A percentile compares a stretch with the other conserved stretches of the same genome.
phyloP scores from a whole-genome alignment of 495 filamentous ascomycete species.

The Cryomyces minteri region DNA sequence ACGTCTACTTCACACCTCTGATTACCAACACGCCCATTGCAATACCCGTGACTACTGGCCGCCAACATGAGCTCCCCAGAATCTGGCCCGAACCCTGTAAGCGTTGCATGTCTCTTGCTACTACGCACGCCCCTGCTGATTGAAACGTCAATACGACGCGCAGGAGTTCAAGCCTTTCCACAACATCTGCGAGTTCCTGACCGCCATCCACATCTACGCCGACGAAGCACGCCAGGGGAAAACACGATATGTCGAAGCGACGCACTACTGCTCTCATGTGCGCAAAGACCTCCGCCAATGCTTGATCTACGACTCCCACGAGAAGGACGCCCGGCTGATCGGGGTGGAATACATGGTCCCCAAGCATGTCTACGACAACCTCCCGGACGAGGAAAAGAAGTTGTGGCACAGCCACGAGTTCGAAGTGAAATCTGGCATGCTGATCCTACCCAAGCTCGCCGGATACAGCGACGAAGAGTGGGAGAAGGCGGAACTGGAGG shows the following conservation, averaged over 20 bases:
- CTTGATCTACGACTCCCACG: conserved; percentile 9
- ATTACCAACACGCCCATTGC: too few species aligned
- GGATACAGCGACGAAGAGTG: conserved; percentile 7
- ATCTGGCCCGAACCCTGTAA: too few species aligned
- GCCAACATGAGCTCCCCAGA: too few species aligned
- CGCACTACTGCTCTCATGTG: conserved; percentile 9
- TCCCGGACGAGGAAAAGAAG: conserved; percentile 6
- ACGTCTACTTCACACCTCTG: too few species aligned
- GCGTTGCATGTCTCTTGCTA: too few species aligned
- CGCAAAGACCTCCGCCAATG: conserved; percentile 10
- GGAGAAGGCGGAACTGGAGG: conserved; percentile 8
- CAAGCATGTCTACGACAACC: conserved; percentile 5
- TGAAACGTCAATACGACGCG: too few species aligned
- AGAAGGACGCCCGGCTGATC: conserved; percentile 7
- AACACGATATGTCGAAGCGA: conserved; percentile 5
- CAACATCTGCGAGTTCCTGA: too few species aligned
- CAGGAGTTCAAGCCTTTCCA: too few species aligned
- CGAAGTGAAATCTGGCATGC: conserved; percentile 11
- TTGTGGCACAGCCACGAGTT: conserved; percentile 12
- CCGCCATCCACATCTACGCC: conserved; percentile 5
- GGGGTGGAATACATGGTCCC: conserved; percentile 12
- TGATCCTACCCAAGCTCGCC: conserved; percentile 5
- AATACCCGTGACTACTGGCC: too few species aligned
- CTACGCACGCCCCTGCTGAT: too few species aligned
- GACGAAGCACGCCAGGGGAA: neutral